Percentiles rank a stretch among this genome's conserved stretches.
phyloP scores from a whole-genome alignment of 2,329 filamentous ascomycete species.

The Coleophoma crateriformis region DNA sequence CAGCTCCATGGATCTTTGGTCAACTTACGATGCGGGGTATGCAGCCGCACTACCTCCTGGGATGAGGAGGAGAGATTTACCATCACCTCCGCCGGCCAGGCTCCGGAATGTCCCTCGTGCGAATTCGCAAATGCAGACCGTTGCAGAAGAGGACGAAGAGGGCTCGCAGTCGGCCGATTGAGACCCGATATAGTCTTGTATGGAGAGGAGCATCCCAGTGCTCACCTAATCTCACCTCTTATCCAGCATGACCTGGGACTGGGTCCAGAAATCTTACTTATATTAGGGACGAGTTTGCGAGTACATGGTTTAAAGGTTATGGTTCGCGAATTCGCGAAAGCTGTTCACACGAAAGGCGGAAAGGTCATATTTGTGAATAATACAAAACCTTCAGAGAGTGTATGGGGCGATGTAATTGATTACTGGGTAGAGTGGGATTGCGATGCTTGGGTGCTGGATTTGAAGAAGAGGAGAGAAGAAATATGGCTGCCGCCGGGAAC shows the following conservation, averaged over 20 bases:
- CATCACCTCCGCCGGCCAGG: constrained; percentile 50
- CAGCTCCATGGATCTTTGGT: constrained; percentile 67
- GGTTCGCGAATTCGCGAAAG: constrained; percentile 66
- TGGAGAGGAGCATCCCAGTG: constrained; percentile 66
- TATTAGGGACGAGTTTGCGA: constrained; percentile 65
- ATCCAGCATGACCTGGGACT: constrained; percentile 62
- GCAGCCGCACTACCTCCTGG: constrained; percentile 52
- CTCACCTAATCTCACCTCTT: constrained; percentile 62
- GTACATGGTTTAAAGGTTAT: constrained; percentile 69
- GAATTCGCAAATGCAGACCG: constrained; percentile 55
- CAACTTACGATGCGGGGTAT: constrained; percentile 58
- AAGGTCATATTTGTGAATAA: constrained; percentile 70
- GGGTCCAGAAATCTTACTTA: constrained; percentile 61
- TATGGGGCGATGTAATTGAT: constrained; percentile 68
- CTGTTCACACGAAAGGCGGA: constrained; percentile 59
- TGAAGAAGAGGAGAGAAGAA: constrained; percentile 30
- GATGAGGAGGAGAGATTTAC: constrained; percentile 43
- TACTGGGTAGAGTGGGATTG: constrained; percentile 73
- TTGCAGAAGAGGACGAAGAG: constrained; percentile 60
- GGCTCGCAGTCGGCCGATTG: constrained; percentile 61
- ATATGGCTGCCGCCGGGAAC: constrained; percentile 24
- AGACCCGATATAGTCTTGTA: constrained; percentile 71
- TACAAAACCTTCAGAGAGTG: constrained; percentile 65
- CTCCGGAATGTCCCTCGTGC: constrained; percentile 64
- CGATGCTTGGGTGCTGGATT: constrained; percentile 64